phyloP scores from a whole-genome alignment of 2,329 filamentous ascomycete genomes.

The Arachnopeziza araneosa region DNA sequence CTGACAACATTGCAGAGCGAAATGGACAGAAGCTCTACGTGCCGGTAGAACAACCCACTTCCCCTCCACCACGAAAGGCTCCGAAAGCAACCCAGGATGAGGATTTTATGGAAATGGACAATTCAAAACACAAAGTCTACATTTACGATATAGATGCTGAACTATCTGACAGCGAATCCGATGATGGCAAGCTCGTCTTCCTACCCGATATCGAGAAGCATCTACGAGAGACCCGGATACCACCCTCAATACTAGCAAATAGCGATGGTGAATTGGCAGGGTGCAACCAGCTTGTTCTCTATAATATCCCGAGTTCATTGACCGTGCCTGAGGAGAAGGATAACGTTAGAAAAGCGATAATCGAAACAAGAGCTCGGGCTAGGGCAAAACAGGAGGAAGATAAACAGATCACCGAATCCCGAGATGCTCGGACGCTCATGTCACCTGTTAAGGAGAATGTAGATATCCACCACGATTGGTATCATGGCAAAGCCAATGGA shows the following conservation, averaged over 20 bases:
- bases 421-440: constrained; percentile 12
- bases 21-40: constrained; percentile 61
- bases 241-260: constrained; percentile 54
- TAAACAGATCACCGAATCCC: constrained; percentile 30
- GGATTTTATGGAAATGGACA: constrained; percentile 77
- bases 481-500: constrained; percentile 11
- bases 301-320: constrained; percentile 71
- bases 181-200: constrained; percentile 63
- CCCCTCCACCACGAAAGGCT: constrained; percentile 16
- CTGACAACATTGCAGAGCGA: constrained; percentile 43
- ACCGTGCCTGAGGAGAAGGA: constrained; percentile 70
- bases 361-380: constrained; percentile 68
- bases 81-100: constrained; percentile 30
- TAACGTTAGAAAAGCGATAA: constrained; percentile 74
- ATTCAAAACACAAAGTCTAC: constrained; percentile 79
- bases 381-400: constrained; percentile 53
- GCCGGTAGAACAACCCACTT: constrained; percentile 49
- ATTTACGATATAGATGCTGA: constrained; percentile 89
- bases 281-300: constrained; percentile 70
- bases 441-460: constrained; percentile 8
- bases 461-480: constrained; percentile 15
- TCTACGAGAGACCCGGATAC: constrained; percentile 63
- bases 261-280: constrained; percentile 49
- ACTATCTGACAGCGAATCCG: constrained; percentile 62
- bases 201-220: constrained; percentile 82